Evolutionary conservation across 306 rosid genomes (phyloP).

Genomic region (Comarum palustre): DNA sequence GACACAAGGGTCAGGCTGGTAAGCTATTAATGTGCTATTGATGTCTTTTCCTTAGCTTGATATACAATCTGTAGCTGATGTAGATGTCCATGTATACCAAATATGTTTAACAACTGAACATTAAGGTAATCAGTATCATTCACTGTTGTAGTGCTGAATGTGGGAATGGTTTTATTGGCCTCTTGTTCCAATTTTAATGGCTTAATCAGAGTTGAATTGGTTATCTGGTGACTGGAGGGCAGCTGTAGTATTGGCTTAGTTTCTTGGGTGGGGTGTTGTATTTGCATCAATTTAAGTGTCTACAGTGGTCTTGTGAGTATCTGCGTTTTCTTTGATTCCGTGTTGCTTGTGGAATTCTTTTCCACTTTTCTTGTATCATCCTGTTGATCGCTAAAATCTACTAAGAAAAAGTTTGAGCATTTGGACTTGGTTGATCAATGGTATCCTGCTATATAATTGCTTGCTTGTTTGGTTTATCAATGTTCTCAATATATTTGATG

Average conservation of each 20-base stretch:
- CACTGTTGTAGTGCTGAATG: neutral
- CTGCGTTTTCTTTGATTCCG: neutral
- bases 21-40: conserved; percentile 10
- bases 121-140: neutral
- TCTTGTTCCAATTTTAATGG: neutral
- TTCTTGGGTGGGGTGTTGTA: neutral
- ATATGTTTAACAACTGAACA: neutral
- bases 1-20: conserved; percentile 92
- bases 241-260: neutral
- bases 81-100: neutral
- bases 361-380: neutral
- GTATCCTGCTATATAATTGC: neutral
- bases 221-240: neutral
- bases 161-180: neutral
- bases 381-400: neutral
- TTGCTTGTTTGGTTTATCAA: conserved; percentile 1
- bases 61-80: neutral
- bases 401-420: neutral
- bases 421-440: neutral
- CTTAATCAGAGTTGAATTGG: neutral
- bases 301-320: neutral
- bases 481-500: neutral
- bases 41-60: neutral
- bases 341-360: neutral
- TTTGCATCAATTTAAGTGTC: neutral